A percentile compares a stretch with the other conserved stretches of the same genome.
These are phyloP conservation scores for Chimonanthus praecox DNA, from an alignment of 164 flowering plant genomes.

Conservation along the genomic window DNA sequence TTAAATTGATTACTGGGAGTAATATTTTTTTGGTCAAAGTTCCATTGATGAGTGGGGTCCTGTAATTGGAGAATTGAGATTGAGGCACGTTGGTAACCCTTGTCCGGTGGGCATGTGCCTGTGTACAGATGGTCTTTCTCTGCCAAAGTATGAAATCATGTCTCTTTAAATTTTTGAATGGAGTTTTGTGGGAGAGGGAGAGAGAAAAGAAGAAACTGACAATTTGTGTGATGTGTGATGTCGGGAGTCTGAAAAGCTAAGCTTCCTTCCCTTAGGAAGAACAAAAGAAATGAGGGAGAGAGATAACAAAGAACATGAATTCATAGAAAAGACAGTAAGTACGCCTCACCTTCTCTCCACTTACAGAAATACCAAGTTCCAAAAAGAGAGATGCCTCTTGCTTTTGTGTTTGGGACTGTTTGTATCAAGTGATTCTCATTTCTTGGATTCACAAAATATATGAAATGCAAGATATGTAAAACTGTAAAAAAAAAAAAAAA, in stretches of 20 bases:
- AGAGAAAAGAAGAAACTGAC: constrained; percentile 1
- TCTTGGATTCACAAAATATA: no score
- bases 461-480: no score
- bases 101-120: not conserved
- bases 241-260: not conserved
- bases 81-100: not conserved
- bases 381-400: not conserved
- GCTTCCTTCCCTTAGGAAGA: not conserved
- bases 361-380: not conserved
- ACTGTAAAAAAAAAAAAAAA: no score
- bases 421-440: no score
- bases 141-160: not conserved
- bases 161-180: not conserved
- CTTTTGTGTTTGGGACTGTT: not conserved
- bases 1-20: not conserved
- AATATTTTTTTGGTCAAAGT: not conserved
- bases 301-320: not conserved
- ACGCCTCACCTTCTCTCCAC: not conserved
- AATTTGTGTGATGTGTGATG: not conserved
- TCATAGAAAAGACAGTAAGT: not conserved
- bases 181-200: not conserved
- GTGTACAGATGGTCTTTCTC: not conserved
- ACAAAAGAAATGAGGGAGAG: not conserved
- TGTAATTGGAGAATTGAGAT: not conserved
- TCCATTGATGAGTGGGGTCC: no score